Conservation (phyloP, 2,329 filamentous ascomycete genomes). For the Mycosphaerella sp. region DNA sequence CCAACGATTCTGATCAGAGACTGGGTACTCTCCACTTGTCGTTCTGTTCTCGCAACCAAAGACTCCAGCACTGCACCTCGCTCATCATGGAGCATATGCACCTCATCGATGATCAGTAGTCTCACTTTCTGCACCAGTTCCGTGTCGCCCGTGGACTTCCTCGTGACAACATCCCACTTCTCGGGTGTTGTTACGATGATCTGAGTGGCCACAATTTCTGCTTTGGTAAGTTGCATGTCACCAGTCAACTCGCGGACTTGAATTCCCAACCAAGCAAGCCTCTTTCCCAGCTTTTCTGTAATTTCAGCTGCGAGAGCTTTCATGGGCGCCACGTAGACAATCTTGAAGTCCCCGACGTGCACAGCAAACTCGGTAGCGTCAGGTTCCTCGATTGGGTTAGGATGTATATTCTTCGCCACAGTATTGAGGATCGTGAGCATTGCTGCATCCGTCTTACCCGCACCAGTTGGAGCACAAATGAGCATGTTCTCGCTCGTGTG, state of each 20-base stretch:
- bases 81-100: conserved; percentile 99
- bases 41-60: conserved; percentile 85
- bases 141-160: conserved; percentile 94
- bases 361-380: conserved; percentile 72
- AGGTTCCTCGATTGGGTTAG: conserved; percentile 69
- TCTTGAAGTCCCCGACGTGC: conserved; percentile 86
- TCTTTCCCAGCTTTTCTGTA: conserved; percentile 86
- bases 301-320: conserved; percentile 96
- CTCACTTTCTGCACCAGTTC: conserved; percentile 97
- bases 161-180: conserved; percentile 98
- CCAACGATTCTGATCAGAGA: conserved; percentile 94
- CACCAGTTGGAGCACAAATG: conserved; percentile 91
- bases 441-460: conserved; percentile 94
- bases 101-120: conserved; percentile 94
- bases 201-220: conserved; percentile 91
- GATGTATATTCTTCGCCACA: conserved; percentile 74
- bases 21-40: conserved; percentile 96
- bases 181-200: conserved; percentile 98
- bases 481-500: conserved; percentile 97
- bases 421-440: conserved; percentile 94
- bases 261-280: conserved; percentile 88
- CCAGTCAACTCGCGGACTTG: conserved; percentile 90
- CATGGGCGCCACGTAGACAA: conserved; percentile 98
- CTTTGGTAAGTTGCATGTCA: conserved; percentile 97
- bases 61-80: conserved; percentile 94